phyloP scores from a whole-genome alignment of 306 rosid genomes.

The Castanopsis chinensis region DNA sequence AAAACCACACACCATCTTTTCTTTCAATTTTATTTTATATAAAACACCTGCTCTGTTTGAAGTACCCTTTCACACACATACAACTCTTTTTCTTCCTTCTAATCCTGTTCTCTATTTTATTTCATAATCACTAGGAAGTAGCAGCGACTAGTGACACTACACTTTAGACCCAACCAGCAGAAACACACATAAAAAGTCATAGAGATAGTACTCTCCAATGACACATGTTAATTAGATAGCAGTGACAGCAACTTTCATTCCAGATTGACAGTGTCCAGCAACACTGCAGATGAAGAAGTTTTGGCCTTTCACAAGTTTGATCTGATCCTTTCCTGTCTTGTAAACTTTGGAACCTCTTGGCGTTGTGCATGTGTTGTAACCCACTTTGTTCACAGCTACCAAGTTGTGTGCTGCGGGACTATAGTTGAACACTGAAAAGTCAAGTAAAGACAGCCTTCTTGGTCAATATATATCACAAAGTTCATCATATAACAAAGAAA shows the following conservation, averaged over 20 bases:
- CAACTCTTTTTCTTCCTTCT: no score
- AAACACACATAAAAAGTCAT: neutral
- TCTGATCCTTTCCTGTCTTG: constrained; percentile 49
- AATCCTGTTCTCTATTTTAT: no score
- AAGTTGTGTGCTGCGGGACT: constrained; percentile 40
- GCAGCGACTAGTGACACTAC: no score
- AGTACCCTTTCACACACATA: no score
- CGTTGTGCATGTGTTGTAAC: constrained; percentile 41
- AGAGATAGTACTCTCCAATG: neutral
- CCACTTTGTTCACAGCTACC: constrained; percentile 44
- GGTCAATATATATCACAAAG: neutral
- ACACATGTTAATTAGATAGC: constrained; percentile 28
- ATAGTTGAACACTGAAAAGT: constrained; percentile 51
- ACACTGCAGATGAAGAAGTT: constrained; percentile 64
- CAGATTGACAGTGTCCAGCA: constrained; percentile 58
- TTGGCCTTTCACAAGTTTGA: constrained; percentile 51
- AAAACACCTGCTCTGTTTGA: no score
- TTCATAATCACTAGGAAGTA: no score
- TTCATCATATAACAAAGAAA: neutral
- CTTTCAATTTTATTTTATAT: no score
- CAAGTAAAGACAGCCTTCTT: neutral
- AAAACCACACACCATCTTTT: no score
- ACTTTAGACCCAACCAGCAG: neutral
- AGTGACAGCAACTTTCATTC: constrained; percentile 57
- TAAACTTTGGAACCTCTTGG: constrained; percentile 44